Evolutionary conservation across 306 rosid species (phyloP), one percentile per base, ranked within the genome.

Genomic region (Malus orientalis): DNA sequence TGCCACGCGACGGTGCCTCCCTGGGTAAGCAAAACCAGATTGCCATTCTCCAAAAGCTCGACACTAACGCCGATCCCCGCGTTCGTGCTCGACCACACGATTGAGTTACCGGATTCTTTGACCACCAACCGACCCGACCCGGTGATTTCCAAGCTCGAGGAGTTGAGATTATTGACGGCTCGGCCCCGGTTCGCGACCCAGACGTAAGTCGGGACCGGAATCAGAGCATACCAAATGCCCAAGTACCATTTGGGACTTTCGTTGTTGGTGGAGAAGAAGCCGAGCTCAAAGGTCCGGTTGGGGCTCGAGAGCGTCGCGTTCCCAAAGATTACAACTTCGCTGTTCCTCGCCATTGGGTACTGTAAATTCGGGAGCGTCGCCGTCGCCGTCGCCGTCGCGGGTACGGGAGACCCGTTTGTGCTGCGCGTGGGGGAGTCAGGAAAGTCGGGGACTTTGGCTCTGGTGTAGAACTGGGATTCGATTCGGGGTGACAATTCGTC

Each of bases 171-270:
- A 4, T 54, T 70, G 9, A 78, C 20, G 70, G 94, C 86, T 2
- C 64, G 70, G n/a, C 57, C 83, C 5, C 94, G 88, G 83, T 93
- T 91, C 5, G 93, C 96, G 67, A 93, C 85, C 98, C 96, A 93
- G 54, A 85, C 84, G 76, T 67, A 79, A 58, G 83, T 87, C 1
- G 85, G 89, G 1, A 44, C 27, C 0, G 93, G 81, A 61, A 91
- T 80, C 5, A 84, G 80, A 3, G 87, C 45, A 78, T 81, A 87
- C 76, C 91, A 80, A 38, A 93, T 82, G 1, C 86, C 87, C 53
- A 93, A 84, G 79, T 87, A 89, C 30, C 71, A 79, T 47, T 51
- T 75, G 23, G 85, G 67, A 30, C 70, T 20, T 30, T 63, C 32
- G 49, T 60, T 72, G 44, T 55, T 69, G 6, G 80, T 9, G 81